These are phyloP conservation scores for Marsdenia floribunda DNA, from an alignment of 257 asterid genomes.

Conservation along the genomic window DNA sequence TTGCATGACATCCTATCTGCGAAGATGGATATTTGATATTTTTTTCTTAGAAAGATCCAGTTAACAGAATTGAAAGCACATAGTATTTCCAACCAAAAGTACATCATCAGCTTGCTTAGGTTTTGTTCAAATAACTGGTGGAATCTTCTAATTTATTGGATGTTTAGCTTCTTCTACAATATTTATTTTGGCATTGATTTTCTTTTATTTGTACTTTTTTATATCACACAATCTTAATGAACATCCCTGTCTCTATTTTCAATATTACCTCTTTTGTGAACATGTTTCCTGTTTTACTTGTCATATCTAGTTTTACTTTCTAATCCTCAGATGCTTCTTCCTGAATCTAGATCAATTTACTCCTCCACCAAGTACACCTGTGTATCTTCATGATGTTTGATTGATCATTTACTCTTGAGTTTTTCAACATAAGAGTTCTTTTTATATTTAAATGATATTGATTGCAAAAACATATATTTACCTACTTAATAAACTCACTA, in stretches of 20 bases:
- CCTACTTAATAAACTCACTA: neutral
- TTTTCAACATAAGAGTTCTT: neutral
- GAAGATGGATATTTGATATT: too few relatives aligned
- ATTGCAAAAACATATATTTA: neutral
- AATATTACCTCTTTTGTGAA: neutral
- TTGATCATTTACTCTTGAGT: neutral
- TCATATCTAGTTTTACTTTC: neutral
- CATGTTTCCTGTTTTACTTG: neutral
- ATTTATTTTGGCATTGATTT: neutral
- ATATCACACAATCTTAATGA: neutral
- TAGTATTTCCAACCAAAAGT: neutral
- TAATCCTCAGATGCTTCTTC: neutral
- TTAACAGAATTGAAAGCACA: neutral
- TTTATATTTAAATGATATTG: too few relatives aligned
- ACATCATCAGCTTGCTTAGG: neutral
- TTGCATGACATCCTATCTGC: conserved; percentile 4
- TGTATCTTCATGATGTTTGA: neutral
- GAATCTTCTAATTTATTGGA: neutral
- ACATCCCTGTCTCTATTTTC: neutral
- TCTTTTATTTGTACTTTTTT: neutral
- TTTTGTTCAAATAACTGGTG: neutral
- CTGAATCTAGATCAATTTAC: neutral
- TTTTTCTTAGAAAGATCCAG: neutral
- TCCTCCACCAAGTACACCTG: neutral
- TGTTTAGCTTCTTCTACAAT: neutral